Evolutionary conservation across 495 filamentous ascomycete genomes (phyloP).

Genomic region (Astrothelium subdiscretum): DNA sequence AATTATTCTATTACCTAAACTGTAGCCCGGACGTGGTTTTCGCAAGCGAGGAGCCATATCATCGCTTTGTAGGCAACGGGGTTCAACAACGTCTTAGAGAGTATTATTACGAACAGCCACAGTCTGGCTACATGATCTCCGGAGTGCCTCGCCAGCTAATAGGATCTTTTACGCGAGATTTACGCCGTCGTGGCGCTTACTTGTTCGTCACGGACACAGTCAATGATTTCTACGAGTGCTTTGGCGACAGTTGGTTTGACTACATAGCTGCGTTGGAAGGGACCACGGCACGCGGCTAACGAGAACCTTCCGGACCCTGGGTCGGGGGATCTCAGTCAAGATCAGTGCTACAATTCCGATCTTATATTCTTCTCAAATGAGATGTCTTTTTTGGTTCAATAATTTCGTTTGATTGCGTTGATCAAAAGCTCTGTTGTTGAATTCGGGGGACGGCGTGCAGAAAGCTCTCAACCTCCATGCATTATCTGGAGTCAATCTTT

Average conservation of each 20-base stretch:
- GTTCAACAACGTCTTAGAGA: not conserved
- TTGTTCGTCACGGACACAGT: not conserved
- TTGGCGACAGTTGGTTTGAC: not conserved
- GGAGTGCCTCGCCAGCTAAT: not conserved
- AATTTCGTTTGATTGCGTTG: too few species aligned
- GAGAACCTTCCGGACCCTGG: too few species aligned
- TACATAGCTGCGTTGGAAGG: constrained; percentile 1
- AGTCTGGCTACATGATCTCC: constrained; percentile 1
- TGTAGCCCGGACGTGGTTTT: constrained; percentile 2
- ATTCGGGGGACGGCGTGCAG: too few species aligned
- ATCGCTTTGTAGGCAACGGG: not conserved
- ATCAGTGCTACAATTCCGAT: too few species aligned
- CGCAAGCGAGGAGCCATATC: not conserved
- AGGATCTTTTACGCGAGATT: not conserved
- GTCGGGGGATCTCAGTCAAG: too few species aligned
- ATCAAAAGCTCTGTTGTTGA: too few species aligned
- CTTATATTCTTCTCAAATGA: too few species aligned
- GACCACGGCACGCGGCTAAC: too few species aligned
- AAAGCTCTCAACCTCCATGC: too few species aligned
- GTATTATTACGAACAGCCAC: not conserved
- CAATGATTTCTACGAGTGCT: not conserved
- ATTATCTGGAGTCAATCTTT: too few species aligned
- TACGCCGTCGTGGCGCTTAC: not conserved
- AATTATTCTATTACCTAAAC: not conserved
- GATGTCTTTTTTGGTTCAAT: too few species aligned